These are phyloP conservation scores for Tilletia indica DNA, from an alignment of 1,284 basidiomycete species.

Conservation along the genomic window DNA sequence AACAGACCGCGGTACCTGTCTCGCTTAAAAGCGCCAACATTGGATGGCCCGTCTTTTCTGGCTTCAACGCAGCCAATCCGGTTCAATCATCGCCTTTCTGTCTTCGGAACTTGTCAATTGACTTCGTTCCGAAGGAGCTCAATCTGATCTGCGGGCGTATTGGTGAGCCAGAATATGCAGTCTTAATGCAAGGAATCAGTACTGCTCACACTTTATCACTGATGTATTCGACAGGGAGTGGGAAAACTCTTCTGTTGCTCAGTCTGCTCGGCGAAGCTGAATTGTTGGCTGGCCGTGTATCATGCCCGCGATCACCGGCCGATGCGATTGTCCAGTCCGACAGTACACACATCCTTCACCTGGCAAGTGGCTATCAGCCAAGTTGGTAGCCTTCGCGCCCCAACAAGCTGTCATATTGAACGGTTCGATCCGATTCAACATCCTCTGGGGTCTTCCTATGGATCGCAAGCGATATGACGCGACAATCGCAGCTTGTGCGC, in stretches of 20 bases:
- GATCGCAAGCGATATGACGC: constrained; percentile 37
- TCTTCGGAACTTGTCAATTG: constrained; percentile 33
- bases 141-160: constrained; percentile 43
- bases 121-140: constrained; percentile 30
- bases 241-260: constrained; percentile 47
- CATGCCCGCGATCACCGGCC: constrained; percentile 59
- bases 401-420: constrained; percentile 58
- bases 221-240: constrained; percentile 33
- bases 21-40: background rate
- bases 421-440: constrained; percentile 40
- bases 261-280: constrained; percentile 47
- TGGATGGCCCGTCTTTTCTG: constrained; percentile 6
- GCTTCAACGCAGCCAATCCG: background rate
- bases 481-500: constrained; percentile 40
- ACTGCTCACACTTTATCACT: background rate
- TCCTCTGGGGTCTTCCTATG: constrained; percentile 38
- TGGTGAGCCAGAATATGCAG: background rate
- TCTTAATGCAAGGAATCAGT: background rate
- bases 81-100: constrained; percentile 26
- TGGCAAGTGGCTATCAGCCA: background rate
- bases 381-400: constrained; percentile 33
- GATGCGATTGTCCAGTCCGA: constrained; percentile 29
- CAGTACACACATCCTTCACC: constrained; percentile 44
- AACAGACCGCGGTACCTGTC: background rate
- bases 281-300: constrained; percentile 55